phyloP scores from a whole-genome alignment of 2,329 filamentous ascomycete genomes.

The Cladobotryum protrusum region DNA sequence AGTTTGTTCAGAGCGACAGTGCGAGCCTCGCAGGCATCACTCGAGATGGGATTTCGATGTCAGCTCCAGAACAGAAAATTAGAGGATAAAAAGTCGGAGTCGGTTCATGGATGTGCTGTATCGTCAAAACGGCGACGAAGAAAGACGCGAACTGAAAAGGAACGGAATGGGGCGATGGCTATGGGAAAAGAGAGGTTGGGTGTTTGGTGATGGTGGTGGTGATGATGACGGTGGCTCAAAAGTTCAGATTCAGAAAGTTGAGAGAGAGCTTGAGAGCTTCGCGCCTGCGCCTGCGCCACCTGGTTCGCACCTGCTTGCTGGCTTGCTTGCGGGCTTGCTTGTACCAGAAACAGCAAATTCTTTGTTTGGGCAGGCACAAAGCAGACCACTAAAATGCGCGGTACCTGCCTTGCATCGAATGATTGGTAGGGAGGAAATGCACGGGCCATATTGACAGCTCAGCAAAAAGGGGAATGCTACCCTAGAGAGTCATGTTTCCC shows the following conservation, averaged over 20 bases:
- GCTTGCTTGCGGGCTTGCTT: no score
- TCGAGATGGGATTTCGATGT: not conserved
- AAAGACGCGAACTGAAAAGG: not conserved
- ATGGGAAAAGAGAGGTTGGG: not conserved
- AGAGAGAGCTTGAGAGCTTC: slow-evolving; percentile 2
- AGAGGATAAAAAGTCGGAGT: not conserved
- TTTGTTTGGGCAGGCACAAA: no score
- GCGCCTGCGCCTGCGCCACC: slow-evolving; percentile 1
- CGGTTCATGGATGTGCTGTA: not conserved
- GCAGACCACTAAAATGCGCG: no score
- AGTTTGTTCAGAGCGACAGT: slow-evolving; percentile 9
- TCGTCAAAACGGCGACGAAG: not conserved
- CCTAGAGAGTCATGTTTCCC: no score
- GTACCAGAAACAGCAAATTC: no score
- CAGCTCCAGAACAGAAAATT: not conserved
- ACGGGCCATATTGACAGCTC: no score
- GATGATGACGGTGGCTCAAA: not conserved
- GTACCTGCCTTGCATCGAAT: no score
- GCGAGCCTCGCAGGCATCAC: slow-evolving; percentile 11
- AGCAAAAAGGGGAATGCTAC: no score
- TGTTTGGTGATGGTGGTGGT: not conserved
- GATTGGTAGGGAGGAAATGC: no score
- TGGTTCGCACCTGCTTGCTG: no score
- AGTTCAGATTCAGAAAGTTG: not conserved
- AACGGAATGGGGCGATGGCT: not conserved